phyloP scores from a whole-genome alignment of 2,329 filamentous ascomycete genomes.

The Trichoderma pleuroti region DNA sequence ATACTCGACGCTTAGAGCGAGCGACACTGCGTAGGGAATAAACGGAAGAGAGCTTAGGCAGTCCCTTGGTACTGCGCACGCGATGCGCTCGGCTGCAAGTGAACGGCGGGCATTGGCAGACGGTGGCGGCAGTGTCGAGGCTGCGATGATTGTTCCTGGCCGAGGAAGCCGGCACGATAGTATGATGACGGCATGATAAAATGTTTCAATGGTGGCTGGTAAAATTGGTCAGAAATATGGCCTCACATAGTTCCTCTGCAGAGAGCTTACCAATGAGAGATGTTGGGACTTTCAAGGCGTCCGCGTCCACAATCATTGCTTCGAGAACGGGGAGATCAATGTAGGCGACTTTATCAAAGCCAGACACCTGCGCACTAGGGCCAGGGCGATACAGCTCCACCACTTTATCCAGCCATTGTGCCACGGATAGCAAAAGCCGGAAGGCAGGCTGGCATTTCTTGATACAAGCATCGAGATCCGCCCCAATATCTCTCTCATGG shows the following conservation, averaged over 20 bases:
- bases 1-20: conserved; percentile 60
- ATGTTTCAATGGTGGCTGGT: conserved; percentile 56
- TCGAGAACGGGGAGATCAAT: conserved; percentile 56
- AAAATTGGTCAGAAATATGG: background rate
- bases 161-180: conserved; percentile 56
- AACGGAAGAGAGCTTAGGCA: conserved; percentile 54
- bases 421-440: conserved; percentile 52
- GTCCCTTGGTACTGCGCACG: conserved; percentile 51
- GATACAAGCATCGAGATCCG: conserved; percentile 50
- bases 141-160: conserved; percentile 38
- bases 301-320: conserved; percentile 53
- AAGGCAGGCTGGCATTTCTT: conserved; percentile 52
- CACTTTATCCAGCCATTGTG: conserved; percentile 55
- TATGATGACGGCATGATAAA: conserved; percentile 63
- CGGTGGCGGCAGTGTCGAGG: conserved; percentile 43
- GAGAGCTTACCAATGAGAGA: conserved; percentile 45
- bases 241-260: no score
- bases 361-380: conserved; percentile 39
- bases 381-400: conserved; percentile 58
- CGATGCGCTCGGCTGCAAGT: conserved; percentile 55
- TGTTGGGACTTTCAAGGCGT: conserved; percentile 47
- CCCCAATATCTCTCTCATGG: conserved; percentile 58
- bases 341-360: conserved; percentile 42
- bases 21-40: conserved; percentile 58
- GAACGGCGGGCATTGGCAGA: conserved; percentile 56